These are phyloP conservation scores for Clausena lansium DNA, from an alignment of 345 rosid genomes.

Conservation along the genomic window DNA sequence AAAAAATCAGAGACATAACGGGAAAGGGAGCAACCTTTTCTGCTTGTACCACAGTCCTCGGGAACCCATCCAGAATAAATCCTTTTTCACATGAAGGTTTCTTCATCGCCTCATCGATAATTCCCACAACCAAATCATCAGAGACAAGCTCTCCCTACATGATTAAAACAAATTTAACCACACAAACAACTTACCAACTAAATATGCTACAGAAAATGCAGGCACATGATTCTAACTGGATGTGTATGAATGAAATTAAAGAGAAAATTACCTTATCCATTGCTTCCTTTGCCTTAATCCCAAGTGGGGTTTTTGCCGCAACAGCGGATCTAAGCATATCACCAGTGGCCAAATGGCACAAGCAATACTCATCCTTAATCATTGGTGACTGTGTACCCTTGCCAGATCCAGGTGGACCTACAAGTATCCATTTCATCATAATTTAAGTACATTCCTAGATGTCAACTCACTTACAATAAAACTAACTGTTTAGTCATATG, in stretches of 20 bases:
- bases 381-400: slow-evolving; percentile 92
- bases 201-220: background rate
- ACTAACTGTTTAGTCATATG: background rate
- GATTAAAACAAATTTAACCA: background rate
- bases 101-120: slow-evolving; percentile 90
- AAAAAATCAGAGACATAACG: background rate
- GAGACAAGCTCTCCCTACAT: slow-evolving; percentile 76
- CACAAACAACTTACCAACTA: background rate
- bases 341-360: slow-evolving; percentile 96
- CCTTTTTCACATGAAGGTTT: slow-evolving; percentile 84
- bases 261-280: slow-evolving; percentile 68
- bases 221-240: background rate
- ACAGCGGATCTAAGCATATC: slow-evolving; percentile 98
- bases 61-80: slow-evolving; percentile 91
- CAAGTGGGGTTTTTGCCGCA: slow-evolving; percentile 87
- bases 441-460: background rate
- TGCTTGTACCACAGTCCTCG: slow-evolving; percentile 84
- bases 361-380: slow-evolving; percentile 84
- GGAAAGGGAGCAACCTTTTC: slow-evolving; percentile 49
- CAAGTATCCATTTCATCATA: slow-evolving; percentile 5
- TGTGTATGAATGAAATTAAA: background rate
- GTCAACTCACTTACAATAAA: background rate
- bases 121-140: slow-evolving; percentile 94
- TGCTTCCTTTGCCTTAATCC: slow-evolving; percentile 92
- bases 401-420: slow-evolving; percentile 98